phyloP scores from a whole-genome alignment of 768 basidiomycete genomes.

The Paxillus rubicundulus region DNA sequence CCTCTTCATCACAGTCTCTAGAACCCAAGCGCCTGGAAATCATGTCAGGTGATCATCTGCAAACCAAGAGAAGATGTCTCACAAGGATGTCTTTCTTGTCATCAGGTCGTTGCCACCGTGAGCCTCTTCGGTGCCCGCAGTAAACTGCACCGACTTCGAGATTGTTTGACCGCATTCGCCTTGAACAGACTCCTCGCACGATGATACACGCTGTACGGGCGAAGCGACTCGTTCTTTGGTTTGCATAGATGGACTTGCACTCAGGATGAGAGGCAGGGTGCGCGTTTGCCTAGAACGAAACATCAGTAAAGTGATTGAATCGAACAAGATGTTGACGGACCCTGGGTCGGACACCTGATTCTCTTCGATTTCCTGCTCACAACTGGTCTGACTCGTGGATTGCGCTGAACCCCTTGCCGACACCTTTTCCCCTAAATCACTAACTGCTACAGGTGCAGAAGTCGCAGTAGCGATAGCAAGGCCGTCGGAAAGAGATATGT shows the following conservation, averaged over 20 bases:
- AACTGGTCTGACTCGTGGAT: not conserved
- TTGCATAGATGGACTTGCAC: not conserved
- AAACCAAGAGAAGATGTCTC: not conserved
- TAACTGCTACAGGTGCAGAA: not conserved
- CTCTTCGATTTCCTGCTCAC: not conserved
- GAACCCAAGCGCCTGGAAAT: not conserved
- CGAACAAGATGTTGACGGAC: slow-evolving; percentile 5
- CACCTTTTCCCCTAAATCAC: not conserved
- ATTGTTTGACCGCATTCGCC: not conserved
- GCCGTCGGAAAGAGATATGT: not conserved
- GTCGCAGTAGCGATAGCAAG: not conserved
- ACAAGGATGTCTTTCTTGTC: not conserved
- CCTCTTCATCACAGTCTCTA: not conserved
- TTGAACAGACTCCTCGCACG: not conserved
- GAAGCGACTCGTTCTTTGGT: not conserved
- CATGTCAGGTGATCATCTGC: not conserved
- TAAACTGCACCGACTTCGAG: no score
- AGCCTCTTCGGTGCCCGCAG: no score
- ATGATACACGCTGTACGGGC: not conserved
- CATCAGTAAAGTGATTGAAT: not conserved
- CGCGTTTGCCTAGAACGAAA: slow-evolving; percentile 1
- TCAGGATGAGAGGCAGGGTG: not conserved
- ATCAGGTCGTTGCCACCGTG: no score
- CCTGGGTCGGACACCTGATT: not conserved
- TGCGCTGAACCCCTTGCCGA: not conserved